Conservation (phyloP, 176 grass and related monocot genomes). For the Oryza coarctata region DNA sequence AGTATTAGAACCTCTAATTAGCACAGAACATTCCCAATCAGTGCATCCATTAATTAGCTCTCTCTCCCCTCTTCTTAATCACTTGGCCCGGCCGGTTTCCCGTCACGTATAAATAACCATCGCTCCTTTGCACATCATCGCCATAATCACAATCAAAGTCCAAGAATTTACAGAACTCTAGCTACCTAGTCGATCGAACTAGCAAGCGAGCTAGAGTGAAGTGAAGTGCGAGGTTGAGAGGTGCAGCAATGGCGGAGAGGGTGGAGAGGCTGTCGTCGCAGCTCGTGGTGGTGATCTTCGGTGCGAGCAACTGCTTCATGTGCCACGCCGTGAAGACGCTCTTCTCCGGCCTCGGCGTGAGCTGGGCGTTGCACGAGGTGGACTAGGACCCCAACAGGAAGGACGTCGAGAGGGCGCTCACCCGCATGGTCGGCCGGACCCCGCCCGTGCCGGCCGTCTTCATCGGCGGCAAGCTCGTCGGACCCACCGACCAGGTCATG, state of each 20-base stretch:
- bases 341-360: constrained; percentile 55
- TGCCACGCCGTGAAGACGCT: constrained; percentile 69
- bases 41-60: not conserved
- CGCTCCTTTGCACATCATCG: not conserved
- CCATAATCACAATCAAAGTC: not conserved
- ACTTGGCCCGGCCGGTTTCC: not conserved
- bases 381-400: constrained; percentile 53
- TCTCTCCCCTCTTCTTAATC: not conserved
- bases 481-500: constrained; percentile 64
- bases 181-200: not conserved
- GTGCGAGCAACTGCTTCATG: constrained; percentile 69
- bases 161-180: not conserved
- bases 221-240: not conserved
- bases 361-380: constrained; percentile 53
- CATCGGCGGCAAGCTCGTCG: constrained; percentile 64
- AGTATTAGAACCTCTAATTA: not conserved
- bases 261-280: constrained; percentile 56
- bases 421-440: constrained; percentile 51
- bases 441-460: constrained; percentile 61
- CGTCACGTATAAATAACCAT: constrained; percentile 26
- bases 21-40: not conserved
- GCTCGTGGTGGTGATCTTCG: constrained; percentile 68
- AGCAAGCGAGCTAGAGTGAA: not conserved
- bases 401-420: constrained; percentile 52
- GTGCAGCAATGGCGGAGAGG: constrained; percentile 42